Percentiles rank a stretch among this genome's conserved stretches.
These are phyloP conservation scores for Cryptococcus wingfieldii DNA, from an alignment of 1,284 basidiomycete species.

Conservation along the genomic window DNA sequence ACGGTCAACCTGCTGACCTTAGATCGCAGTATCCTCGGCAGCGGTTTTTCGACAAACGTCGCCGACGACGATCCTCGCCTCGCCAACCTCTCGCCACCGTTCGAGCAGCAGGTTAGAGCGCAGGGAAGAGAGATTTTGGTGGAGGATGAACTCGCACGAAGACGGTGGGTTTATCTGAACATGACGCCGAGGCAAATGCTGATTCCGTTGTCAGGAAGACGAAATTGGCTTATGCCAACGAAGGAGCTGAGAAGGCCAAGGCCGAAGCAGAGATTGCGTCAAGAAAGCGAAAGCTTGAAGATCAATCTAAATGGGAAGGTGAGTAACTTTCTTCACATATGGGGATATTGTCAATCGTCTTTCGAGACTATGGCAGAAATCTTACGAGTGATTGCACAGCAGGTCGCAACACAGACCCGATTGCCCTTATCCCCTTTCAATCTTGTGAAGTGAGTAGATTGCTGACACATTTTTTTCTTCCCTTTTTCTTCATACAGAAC, in stretches of 20 bases:
- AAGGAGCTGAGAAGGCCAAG: conserved; percentile 54
- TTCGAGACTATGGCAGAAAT: conserved; percentile 8
- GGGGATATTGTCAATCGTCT: conserved; percentile 1
- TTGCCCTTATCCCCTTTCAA: conserved; percentile 3
- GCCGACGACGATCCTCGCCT: conserved; percentile 49
- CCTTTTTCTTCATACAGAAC: conserved; percentile 23
- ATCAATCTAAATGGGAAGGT: conserved; percentile 55
- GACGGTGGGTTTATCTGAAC: conserved; percentile 41
- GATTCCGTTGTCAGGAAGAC: conserved; percentile 33
- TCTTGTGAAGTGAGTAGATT: conserved; percentile 6
- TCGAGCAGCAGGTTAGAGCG: conserved; percentile 50
- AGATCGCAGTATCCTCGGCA: conserved; percentile 28
- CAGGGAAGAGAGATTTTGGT: conserved; percentile 55
- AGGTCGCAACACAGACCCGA: conserved; percentile 5
- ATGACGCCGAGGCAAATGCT: neutral
- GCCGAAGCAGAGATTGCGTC: conserved; percentile 50
- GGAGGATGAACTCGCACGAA: conserved; percentile 55
- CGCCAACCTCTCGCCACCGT: conserved; percentile 45
- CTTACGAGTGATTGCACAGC: conserved; percentile 13
- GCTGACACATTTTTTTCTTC: conserved; percentile 32
- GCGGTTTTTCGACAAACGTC: conserved; percentile 42
- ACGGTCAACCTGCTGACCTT: neutral
- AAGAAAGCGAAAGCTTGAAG: conserved; percentile 52
- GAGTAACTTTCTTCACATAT: conserved; percentile 18
- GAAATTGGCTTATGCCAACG: conserved; percentile 54